Conservation (phyloP, 805 yeast species). For the Wickerhamomyces canadensis region DNA sequence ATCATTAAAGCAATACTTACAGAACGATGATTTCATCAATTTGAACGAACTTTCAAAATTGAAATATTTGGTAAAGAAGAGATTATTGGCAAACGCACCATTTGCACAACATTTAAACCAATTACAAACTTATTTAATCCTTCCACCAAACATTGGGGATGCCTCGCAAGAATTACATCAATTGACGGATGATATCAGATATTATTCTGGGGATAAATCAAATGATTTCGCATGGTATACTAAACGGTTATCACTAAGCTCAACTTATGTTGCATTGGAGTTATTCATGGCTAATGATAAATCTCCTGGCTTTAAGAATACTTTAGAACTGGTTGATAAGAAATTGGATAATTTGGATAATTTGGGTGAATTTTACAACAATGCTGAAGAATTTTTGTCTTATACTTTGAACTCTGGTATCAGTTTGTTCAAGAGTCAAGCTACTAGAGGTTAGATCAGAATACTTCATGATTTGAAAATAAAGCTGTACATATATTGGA, state of each 20-base stretch:
- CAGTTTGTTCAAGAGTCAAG: slow-evolving; percentile 68
- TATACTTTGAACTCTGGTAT: slow-evolving; percentile 53
- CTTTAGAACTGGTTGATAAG: slow-evolving; percentile 58
- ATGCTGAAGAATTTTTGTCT: slow-evolving; percentile 69
- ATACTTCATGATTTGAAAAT: too few relatives aligned
- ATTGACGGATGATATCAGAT: slow-evolving; percentile 79
- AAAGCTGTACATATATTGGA: slow-evolving; percentile 1
- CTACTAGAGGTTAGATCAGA: slow-evolving; percentile 47
- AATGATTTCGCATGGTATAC: slow-evolving; percentile 91
- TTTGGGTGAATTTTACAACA: slow-evolving; percentile 55
- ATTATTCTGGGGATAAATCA: slow-evolving; percentile 70
- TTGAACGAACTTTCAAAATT: slow-evolving; percentile 38
- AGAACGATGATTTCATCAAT: slow-evolving; percentile 24
- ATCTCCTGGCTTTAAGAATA: slow-evolving; percentile 47
- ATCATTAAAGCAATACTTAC: slow-evolving; percentile 32
- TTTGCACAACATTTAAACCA: slow-evolving; percentile 29
- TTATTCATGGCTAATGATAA: slow-evolving; percentile 74
- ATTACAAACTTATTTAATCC: slow-evolving; percentile 50
- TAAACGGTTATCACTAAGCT: slow-evolving; percentile 66
- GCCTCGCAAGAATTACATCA: slow-evolving; percentile 67
- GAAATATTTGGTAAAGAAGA: slow-evolving; percentile 38
- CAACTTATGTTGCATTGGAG: slow-evolving; percentile 71
- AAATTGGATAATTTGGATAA: slow-evolving; percentile 48
- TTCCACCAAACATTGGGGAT: slow-evolving; percentile 54
- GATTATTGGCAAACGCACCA: slow-evolving; percentile 41